A percentile compares a stretch with the other conserved stretches of the same genome.
Conservation (phyloP, 768 basidiomycete genomes). For the Lenzites betulinus region DNA sequence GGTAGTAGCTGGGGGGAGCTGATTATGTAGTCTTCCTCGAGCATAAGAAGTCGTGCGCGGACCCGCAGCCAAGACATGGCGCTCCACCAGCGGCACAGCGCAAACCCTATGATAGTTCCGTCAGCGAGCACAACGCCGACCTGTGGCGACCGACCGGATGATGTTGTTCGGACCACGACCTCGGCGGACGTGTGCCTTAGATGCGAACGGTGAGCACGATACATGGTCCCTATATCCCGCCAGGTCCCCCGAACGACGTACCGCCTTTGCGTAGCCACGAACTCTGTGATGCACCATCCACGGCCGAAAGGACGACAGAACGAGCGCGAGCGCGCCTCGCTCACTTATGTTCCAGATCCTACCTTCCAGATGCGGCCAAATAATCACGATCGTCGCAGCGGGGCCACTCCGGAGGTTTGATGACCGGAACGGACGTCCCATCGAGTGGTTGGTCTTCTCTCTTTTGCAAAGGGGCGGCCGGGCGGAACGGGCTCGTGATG, state of each 20-base stretch:
- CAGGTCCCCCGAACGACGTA: not conserved
- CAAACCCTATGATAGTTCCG: too few relatives aligned
- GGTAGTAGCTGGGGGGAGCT: too few relatives aligned
- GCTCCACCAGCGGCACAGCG: too few relatives aligned
- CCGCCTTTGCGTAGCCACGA: too few relatives aligned
- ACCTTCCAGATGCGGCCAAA: not conserved
- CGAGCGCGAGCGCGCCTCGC: not conserved
- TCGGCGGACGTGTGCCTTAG: not conserved
- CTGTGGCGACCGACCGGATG: too few relatives aligned
- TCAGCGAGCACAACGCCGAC: too few relatives aligned
- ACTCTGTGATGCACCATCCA: too few relatives aligned
- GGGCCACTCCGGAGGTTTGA: slow-evolving; percentile 9
- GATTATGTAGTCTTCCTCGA: too few relatives aligned
- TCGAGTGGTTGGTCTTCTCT: slow-evolving; percentile 1
- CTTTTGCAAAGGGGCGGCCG: not conserved
- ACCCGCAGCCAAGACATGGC: too few relatives aligned
- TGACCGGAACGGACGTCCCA: slow-evolving; percentile 6
- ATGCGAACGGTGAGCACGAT: not conserved
- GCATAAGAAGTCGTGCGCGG: too few relatives aligned
- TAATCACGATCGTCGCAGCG: slow-evolving; percentile 12
- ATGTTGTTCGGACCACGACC: too few relatives aligned
- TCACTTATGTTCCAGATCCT: not conserved
- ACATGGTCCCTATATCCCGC: not conserved
- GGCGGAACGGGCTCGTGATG: not conserved
- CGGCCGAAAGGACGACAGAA: not conserved